Evolutionary conservation across 495 filamentous ascomycete species (phyloP).

Genomic region (Aspergillus conjunctus): DNA sequence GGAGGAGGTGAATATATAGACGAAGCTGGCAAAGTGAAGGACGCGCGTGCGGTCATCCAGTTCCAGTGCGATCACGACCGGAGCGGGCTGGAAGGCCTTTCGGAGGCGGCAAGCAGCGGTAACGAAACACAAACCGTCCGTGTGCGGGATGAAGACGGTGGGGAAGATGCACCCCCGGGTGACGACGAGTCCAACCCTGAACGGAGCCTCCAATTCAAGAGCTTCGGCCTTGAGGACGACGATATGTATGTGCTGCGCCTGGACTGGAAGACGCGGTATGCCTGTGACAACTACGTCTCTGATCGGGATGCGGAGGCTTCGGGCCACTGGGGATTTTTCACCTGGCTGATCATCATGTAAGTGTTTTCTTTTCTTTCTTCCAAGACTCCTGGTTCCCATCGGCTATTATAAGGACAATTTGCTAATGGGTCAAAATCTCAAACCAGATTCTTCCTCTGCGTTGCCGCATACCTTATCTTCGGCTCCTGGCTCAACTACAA

Average conservation of each 20-base stretch:
- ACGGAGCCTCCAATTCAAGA: conserved; percentile 69
- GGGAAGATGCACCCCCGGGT: conserved; percentile 22
- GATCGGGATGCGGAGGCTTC: conserved; percentile 45
- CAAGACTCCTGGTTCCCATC: not conserved
- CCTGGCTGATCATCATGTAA: conserved; percentile 95
- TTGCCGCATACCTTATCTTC: conserved; percentile 93
- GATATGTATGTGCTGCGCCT: conserved; percentile 62
- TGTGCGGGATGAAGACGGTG: conserved; percentile 29
- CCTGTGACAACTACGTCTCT: conserved; percentile 63
- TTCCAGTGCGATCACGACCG: conserved; percentile 74
- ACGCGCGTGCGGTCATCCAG: conserved; percentile 75
- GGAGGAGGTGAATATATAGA: conserved; percentile 63
- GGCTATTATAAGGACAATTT: not conserved
- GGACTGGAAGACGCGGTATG: conserved; percentile 83
- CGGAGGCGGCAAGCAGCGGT: conserved; percentile 27
- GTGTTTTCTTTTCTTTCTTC: conserved; percentile 35
- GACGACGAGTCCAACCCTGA: conserved; percentile 39
- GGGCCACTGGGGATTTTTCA: conserved; percentile 87
- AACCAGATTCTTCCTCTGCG: conserved; percentile 72
- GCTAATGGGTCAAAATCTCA: not conserved
- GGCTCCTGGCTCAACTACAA: conserved; percentile 99
- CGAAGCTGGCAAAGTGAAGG: conserved; percentile 45
- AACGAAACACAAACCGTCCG: not conserved
- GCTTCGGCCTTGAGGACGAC: conserved; percentile 60
- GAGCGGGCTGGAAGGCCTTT: conserved; percentile 69